Base-by-base conservation (phyloP, 768 basidiomycete genomes). In the Tricholoma hemisulphureum region DNA sequence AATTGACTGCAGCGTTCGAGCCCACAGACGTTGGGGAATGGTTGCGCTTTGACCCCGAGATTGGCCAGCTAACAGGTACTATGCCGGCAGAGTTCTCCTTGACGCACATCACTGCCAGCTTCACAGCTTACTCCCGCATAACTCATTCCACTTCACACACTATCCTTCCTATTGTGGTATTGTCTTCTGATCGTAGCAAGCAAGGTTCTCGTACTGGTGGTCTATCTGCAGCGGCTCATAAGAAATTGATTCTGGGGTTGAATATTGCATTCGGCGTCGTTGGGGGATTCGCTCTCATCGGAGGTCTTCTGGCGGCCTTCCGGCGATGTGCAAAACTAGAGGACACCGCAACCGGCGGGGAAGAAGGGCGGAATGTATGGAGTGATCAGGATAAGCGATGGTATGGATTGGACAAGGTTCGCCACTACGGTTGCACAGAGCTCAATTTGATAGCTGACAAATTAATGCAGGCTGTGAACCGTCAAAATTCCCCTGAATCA, bases 91-190 rank as follows among this genome's bases (percentile, higher is more conserved):
- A 80, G 58, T 79, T 79, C 21, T 62, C 74, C 26, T 61, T 61
- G 28, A 65, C 77, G 16, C 75, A 77, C 43, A 76, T 85, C 37
- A 69, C 72, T 1, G 73, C 84, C 50, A 83, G 82, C 3, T 88
- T 91, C 61, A 84, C 85, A 6, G 90, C 88, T 2, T 89, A 85
- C 69, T 88, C 86, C 29, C 74, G 68, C 34, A 55, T 79, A 18
- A 89, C 85, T 2, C 89, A 86, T 62, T 87, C 89, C 14, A 88
- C 83, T 1, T 91, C 89, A 18, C 87, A 89, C 63, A 77, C 87
- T 1, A 80, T 62, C 55, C 75, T 91, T 16, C 69, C 78, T 1
- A 73, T 91, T 28, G 74, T 78, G 54, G 68, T 86, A 56, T 68
- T 78, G 41, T 61, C 75, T 31, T 55, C 67, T 45, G 69, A 75